Evolutionary conservation across 345 rosid species (phyloP).

Genomic region (Passiflora organensis): DNA sequence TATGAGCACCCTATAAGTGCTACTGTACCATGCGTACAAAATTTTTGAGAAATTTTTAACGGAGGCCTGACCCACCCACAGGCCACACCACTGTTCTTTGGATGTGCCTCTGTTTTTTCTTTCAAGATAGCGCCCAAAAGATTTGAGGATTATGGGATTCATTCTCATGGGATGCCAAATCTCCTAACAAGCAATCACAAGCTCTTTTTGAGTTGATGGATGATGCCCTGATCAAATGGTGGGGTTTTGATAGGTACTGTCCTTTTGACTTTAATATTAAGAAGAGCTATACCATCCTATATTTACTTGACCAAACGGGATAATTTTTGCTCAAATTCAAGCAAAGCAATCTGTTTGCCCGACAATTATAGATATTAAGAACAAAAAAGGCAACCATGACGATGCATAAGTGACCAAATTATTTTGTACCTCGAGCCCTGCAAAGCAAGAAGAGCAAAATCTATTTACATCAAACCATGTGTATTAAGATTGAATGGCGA

Average conservation of each 20-base stretch:
- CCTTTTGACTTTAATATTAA: background rate
- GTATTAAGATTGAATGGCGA: slow-evolving; percentile 5
- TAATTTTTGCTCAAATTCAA: background rate
- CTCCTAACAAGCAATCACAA: background rate
- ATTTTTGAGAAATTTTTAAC: background rate
- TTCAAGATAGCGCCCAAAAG: slow-evolving; percentile 25
- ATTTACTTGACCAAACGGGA: background rate
- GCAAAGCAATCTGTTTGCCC: background rate
- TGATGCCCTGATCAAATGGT: slow-evolving; percentile 5
- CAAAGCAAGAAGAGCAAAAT: slow-evolving; percentile 11
- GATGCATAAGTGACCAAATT: slow-evolving; percentile 5
- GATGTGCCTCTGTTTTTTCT: slow-evolving; percentile 15
- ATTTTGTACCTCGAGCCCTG: slow-evolving; percentile 36
- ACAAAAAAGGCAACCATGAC: background rate
- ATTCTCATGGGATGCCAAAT: slow-evolving; percentile 21
- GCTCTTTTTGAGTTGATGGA: background rate
- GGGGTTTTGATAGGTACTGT: slow-evolving; percentile 3
- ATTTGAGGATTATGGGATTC: slow-evolving; percentile 6
- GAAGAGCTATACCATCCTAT: background rate
- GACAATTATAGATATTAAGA: slow-evolving; percentile 2
- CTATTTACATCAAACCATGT: slow-evolving; percentile 26
- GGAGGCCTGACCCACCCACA: slow-evolving; percentile 1
- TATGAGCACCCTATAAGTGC: slow-evolving; percentile 44
- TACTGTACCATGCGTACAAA: slow-evolving; percentile 82
- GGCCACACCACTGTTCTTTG: background rate